These are phyloP conservation scores for Liquidambar formosana DNA, from an alignment of 164 flowering plant species.

Conservation along the genomic window DNA sequence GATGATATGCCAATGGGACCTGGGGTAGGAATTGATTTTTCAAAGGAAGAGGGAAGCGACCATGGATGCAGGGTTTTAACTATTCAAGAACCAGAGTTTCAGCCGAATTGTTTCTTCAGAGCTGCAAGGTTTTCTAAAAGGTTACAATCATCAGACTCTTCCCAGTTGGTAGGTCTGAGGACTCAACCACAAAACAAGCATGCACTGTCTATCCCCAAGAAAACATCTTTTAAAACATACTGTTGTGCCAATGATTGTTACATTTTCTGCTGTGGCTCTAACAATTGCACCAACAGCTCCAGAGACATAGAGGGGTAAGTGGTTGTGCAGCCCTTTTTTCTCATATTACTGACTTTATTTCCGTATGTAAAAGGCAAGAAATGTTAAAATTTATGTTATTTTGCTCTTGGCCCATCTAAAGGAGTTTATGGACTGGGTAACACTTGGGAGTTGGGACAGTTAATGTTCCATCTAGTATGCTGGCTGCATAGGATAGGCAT, in stretches of 20 bases:
- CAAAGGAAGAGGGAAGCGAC: conserved; percentile 15
- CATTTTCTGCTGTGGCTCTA: conserved; percentile 34
- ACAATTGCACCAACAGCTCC: conserved; percentile 18
- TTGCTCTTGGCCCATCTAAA: too few relatives aligned
- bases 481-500: too few relatives aligned
- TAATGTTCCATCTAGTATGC: too few relatives aligned
- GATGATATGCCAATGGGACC: conserved; percentile 25
- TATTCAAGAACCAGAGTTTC: conserved; percentile 38
- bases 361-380: too few relatives aligned
- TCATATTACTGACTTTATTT: not conserved
- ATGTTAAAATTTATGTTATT: too few relatives aligned
- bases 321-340: not conserved
- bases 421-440: too few relatives aligned
- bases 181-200: conserved; percentile 30
- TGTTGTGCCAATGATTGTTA: conserved; percentile 36
- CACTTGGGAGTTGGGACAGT: too few relatives aligned
- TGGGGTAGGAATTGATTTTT: conserved; percentile 14
- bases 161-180: conserved; percentile 30
- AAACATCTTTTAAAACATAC: conserved; percentile 32
- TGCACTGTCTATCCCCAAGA: conserved; percentile 34
- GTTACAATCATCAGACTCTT: conserved; percentile 26
- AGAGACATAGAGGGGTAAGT: conserved; percentile 43
- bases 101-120: conserved; percentile 50
- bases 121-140: conserved; percentile 30
- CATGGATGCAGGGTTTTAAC: conserved; percentile 14